A percentile compares a stretch with the other conserved stretches of the same genome.
These are phyloP conservation scores for Mycena sanguinolenta DNA, from an alignment of 768 basidiomycete genomes.

Conservation along the genomic window DNA sequence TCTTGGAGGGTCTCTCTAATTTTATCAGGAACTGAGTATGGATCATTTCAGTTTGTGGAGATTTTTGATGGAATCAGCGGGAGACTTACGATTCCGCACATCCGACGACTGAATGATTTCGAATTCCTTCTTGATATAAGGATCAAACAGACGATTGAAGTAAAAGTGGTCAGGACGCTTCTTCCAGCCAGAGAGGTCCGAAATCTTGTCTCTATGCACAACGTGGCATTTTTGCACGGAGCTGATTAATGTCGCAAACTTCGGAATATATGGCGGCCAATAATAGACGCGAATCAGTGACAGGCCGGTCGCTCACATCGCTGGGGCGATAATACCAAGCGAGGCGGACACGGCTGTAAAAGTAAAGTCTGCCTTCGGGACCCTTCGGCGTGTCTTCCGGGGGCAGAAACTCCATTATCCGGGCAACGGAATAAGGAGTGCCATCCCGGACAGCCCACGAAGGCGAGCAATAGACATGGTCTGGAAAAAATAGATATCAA, in stretches of 20 bases:
- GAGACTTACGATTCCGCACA: conserved; percentile 86
- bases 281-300: conserved; percentile 91
- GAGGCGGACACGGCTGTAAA: conserved; percentile 87
- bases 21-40: conserved; percentile 87
- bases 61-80: conserved; percentile 37
- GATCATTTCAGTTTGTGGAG: conserved; percentile 37
- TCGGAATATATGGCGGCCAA: conserved; percentile 97
- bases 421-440: conserved; percentile 94
- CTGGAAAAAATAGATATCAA: conserved; percentile 55
- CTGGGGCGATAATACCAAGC: conserved; percentile 98
- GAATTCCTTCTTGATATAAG: conserved; percentile 98
- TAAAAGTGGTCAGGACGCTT: conserved; percentile 95
- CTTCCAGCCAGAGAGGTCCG: conserved; percentile 94
- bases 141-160: conserved; percentile 95
- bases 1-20: conserved; percentile 82
- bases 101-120: conserved; percentile 91
- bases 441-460: conserved; percentile 93
- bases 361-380: conserved; percentile 74
- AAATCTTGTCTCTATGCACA: conserved; percentile 94
- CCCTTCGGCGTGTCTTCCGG: conserved; percentile 80
- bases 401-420: conserved; percentile 96
- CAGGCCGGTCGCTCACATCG: conserved; percentile 93
- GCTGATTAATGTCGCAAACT: conserved; percentile 93
- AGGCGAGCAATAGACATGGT: conserved; percentile 97
- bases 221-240: conserved; percentile 95